Evolutionary conservation across 2,329 filamentous ascomycete genomes (phyloP).

Genomic region (Mycogone perniciosa): DNA sequence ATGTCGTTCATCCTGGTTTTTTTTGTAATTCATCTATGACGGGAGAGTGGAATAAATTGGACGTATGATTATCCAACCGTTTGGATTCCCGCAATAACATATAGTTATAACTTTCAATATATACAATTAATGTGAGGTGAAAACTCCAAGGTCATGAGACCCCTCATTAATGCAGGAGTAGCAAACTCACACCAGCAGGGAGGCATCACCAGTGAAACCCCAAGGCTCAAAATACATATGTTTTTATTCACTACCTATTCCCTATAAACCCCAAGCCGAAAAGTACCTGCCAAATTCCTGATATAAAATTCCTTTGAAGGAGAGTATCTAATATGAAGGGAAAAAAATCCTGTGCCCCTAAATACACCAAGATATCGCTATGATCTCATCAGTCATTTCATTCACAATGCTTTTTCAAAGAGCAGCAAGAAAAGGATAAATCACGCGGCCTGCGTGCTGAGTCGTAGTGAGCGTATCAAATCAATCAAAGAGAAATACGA

Average conservation of each 20-base stretch:
- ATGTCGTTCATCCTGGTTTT: too few species aligned
- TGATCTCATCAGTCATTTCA: not conserved
- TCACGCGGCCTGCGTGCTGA: not conserved
- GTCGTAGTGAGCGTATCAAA: not conserved
- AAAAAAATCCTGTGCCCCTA: conserved; percentile 5
- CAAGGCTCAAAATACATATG: not conserved
- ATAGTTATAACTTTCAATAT: too few species aligned
- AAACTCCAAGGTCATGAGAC: too few species aligned
- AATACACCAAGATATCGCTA: not conserved
- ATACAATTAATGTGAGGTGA: too few species aligned
- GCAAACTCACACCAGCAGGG: too few species aligned
- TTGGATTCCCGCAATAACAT: too few species aligned
- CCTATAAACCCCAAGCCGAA: conserved; percentile 1
- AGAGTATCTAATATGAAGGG: conserved; percentile 8
- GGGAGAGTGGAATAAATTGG: too few species aligned
- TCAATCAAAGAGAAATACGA: conserved; percentile 17
- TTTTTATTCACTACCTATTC: conserved; percentile 3
- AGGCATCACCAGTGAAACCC: not conserved
- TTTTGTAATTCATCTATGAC: too few species aligned
- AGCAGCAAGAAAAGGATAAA: not conserved
- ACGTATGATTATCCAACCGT: too few species aligned
- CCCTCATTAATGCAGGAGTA: too few species aligned
- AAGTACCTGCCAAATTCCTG: not conserved
- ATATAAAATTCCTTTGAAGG: conserved; percentile 9
- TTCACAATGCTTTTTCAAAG: conserved; percentile 1